Conservation (phyloP, 768 basidiomycete species). For the Suillus occidentalis region DNA sequence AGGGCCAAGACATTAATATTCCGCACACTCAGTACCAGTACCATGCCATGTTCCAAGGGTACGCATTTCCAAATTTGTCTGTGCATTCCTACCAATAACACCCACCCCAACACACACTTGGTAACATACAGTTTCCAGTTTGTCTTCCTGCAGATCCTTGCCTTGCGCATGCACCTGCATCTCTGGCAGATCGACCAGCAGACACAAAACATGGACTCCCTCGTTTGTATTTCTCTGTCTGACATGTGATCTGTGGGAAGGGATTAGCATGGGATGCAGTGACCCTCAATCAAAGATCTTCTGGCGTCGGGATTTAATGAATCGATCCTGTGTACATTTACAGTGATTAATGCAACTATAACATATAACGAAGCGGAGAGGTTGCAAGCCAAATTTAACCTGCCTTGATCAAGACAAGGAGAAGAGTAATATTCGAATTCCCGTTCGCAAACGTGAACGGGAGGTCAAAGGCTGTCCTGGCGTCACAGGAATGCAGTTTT, state of each 20-base stretch:
- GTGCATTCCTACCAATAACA: neutral
- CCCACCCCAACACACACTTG: neutral
- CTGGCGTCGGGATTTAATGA: neutral
- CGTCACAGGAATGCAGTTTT: neutral
- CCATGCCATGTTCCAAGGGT: neutral
- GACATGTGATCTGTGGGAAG: neutral
- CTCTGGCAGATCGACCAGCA: neutral
- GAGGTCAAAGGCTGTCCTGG: neutral
- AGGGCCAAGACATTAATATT: neutral
- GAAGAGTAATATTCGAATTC: neutral
- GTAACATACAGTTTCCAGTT: neutral
- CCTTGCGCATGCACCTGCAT: slow-evolving; percentile 1
- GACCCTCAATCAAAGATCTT: neutral
- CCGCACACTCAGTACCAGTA: neutral
- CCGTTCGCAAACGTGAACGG: neutral
- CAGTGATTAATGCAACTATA: neutral
- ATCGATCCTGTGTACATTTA: neutral
- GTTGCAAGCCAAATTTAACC: neutral
- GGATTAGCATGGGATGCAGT: neutral
- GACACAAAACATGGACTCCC: neutral
- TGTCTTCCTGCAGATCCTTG: neutral
- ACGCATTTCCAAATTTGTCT: neutral
- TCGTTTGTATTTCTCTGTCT: neutral
- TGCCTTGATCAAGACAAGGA: neutral
- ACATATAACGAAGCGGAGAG: neutral